A percentile compares a stretch with the other conserved stretches of the same genome.
These are phyloP conservation scores for Trypanosoma rangeli DNA, from an alignment of 208 protist species.

Conservation along the genomic window DNA sequence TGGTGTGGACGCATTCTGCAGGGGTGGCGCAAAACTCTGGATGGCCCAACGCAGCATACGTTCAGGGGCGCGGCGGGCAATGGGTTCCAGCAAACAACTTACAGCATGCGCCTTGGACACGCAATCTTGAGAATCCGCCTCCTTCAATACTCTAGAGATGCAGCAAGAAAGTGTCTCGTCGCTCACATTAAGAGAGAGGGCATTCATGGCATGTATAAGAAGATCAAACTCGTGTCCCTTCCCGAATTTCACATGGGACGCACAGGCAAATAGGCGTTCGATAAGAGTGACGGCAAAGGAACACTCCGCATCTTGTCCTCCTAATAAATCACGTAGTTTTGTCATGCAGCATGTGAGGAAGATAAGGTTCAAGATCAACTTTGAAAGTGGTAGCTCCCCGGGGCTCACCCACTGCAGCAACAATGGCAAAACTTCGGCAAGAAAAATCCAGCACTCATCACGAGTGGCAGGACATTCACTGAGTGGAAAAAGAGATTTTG, in stretches of 20 bases:
- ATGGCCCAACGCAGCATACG: slow-evolving; percentile 40
- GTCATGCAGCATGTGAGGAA: slow-evolving; percentile 24
- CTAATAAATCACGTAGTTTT: slow-evolving; percentile 27
- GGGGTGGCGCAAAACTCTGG: slow-evolving; percentile 33
- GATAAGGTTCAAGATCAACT: slow-evolving; percentile 15
- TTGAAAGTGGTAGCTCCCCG: slow-evolving; percentile 18
- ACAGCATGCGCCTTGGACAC: slow-evolving; percentile 29
- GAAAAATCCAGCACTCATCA: slow-evolving; percentile 32
- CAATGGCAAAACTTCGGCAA: slow-evolving; percentile 29
- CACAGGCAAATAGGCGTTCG: slow-evolving; percentile 23
- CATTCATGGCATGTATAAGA: slow-evolving; percentile 21
- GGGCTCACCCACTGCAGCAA: slow-evolving; percentile 38
- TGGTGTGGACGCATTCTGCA: slow-evolving; percentile 23
- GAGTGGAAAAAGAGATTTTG: slow-evolving; percentile 15
- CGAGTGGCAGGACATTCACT: slow-evolving; percentile 22
- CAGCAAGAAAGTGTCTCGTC: slow-evolving; percentile 21
- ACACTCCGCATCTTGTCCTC: slow-evolving; percentile 26
- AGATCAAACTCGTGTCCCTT: not conserved
- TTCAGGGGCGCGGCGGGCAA: slow-evolving; percentile 34
- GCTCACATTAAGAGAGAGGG: slow-evolving; percentile 27
- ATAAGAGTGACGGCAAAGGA: slow-evolving; percentile 23
- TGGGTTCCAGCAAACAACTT: slow-evolving; percentile 33
- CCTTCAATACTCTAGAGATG: slow-evolving; percentile 6
- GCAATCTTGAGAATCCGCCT: slow-evolving; percentile 15
- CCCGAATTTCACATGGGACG: slow-evolving; percentile 4